A percentile compares a stretch with the other conserved stretches of the same genome.
Conservation (phyloP, 352 stramenopile species). For the Phytopythium sindhum region DNA sequence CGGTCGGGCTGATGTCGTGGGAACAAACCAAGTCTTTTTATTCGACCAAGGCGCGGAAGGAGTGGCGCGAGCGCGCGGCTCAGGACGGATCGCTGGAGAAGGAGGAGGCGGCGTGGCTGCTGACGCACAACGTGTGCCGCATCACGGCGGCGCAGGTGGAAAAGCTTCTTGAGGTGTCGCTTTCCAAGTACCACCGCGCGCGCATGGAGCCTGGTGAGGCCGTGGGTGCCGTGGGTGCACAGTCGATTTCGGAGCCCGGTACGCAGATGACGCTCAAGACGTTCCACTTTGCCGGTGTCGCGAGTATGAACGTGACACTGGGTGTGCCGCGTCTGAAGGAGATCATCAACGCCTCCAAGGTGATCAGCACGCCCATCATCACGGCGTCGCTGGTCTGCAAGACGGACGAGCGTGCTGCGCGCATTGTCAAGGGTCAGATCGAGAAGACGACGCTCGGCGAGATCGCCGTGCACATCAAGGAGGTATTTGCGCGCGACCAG, state of each 20-base stretch:
- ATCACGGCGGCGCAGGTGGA: slow-evolving; percentile 82
- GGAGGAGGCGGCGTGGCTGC: slow-evolving; percentile 72
- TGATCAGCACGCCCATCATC: slow-evolving; percentile 99
- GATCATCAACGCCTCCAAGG: slow-evolving; percentile 96
- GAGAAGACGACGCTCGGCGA: slow-evolving; percentile 99
- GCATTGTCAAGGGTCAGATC: slow-evolving; percentile 98
- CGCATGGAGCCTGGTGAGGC: slow-evolving; percentile 95
- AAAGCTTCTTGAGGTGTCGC: slow-evolving; percentile 66
- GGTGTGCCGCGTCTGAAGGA: slow-evolving; percentile 98
- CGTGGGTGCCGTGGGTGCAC: slow-evolving; percentile 95
- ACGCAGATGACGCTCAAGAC: slow-evolving; percentile 98
- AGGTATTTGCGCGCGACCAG: slow-evolving; percentile 93
- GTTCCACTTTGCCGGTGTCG: slow-evolving; percentile 99
- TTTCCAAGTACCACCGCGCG: slow-evolving; percentile 86
- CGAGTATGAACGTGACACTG: slow-evolving; percentile 99
- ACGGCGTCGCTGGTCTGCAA: slow-evolving; percentile 96
- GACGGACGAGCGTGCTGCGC: slow-evolving; percentile 95
- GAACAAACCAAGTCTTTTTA: slow-evolving; percentile 51
- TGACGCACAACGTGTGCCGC: slow-evolving; percentile 91
- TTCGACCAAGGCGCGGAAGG: slow-evolving; percentile 31
- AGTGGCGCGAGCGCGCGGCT: slow-evolving; percentile 55
- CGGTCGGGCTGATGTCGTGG: slow-evolving; percentile 56
- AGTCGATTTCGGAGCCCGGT: slow-evolving; percentile 96
- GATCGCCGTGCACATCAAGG: slow-evolving; percentile 96
- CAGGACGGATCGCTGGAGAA: slow-evolving; percentile 52